These are phyloP conservation scores for Arthrinium puccinioides DNA, from an alignment of 2,329 filamentous ascomycete genomes.

Conservation along the genomic window DNA sequence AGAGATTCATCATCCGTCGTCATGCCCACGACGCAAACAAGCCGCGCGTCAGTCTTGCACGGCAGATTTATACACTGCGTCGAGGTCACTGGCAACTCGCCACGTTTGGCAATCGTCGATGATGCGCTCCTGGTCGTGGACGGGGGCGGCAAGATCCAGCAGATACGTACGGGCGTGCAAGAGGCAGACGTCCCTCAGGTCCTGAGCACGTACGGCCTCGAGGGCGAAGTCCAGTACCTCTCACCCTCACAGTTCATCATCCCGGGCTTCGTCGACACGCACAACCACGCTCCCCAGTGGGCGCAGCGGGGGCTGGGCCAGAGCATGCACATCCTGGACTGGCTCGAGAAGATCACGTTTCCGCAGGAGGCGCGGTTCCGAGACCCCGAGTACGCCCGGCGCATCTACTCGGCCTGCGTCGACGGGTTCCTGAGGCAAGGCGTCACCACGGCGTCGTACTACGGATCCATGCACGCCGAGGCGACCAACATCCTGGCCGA, in stretches of 20 bases:
- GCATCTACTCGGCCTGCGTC: constrained; percentile 45
- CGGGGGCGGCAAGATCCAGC: too few species aligned
- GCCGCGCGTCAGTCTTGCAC: too few species aligned
- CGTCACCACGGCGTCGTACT: constrained; percentile 55
- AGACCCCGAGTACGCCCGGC: constrained; percentile 43
- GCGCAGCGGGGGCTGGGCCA: constrained; percentile 37
- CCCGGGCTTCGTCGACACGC: constrained; percentile 58
- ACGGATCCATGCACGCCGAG: constrained; percentile 46
- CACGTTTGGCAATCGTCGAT: too few species aligned
- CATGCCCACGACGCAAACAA: too few species aligned
- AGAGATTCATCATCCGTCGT: too few species aligned
- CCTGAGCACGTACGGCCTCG: too few species aligned
- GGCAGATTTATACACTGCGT: too few species aligned
- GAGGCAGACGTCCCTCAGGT: too few species aligned
- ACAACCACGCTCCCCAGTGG: constrained; percentile 59
- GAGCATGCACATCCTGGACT: constrained; percentile 38
- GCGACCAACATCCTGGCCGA: constrained; percentile 52
- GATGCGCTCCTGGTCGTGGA: too few species aligned
- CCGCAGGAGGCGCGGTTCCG: constrained; percentile 55
- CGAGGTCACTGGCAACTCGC: too few species aligned
- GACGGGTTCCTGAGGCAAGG: constrained; percentile 53
- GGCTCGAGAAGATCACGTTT: constrained; percentile 59
- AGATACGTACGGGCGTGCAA: too few species aligned
- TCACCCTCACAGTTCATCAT: constrained; percentile 43
- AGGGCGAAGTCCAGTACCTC: constrained; percentile 23